These are phyloP conservation scores for Trematosphaeria pertusa DNA, from an alignment of 2,329 filamentous ascomycete species.

Conservation along the genomic window DNA sequence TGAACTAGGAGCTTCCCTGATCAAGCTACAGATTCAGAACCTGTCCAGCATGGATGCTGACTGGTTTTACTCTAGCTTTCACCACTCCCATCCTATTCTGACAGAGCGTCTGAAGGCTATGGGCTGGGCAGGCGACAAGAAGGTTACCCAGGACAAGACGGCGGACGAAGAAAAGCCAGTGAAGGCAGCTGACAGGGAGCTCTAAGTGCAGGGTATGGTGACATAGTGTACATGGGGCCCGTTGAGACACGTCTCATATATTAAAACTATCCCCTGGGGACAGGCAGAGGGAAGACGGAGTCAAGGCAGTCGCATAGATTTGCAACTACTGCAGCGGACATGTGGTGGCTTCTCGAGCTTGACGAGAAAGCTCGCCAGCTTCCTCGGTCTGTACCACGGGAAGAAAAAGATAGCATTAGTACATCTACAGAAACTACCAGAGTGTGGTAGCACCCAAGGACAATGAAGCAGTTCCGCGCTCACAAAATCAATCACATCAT, in stretches of 20 bases:
- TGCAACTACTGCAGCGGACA: too few relatives aligned
- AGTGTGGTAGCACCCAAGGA: too few relatives aligned
- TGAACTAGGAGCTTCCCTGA: conserved; percentile 84
- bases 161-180: conserved; percentile 66
- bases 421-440: too few relatives aligned
- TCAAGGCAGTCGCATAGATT: too few relatives aligned
- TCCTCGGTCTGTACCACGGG: too few relatives aligned
- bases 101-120: conserved; percentile 91
- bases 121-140: conserved; percentile 77
- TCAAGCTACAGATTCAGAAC: conserved; percentile 98
- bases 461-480: background rate
- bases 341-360: too few relatives aligned
- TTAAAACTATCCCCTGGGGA: too few relatives aligned
- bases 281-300: too few relatives aligned
- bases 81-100: conserved; percentile 97
- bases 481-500: conserved; percentile 13
- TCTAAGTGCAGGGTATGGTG: conserved; percentile 57
- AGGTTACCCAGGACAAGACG: conserved; percentile 57
- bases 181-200: conserved; percentile 77
- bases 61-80: conserved; percentile 97
- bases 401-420: too few relatives aligned
- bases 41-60: conserved; percentile 98
- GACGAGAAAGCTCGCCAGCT: too few relatives aligned
- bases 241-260: too few relatives aligned
- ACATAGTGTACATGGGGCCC: too few relatives aligned